phyloP scores from a whole-genome alignment of 805 yeast genomes.

The Metschnikowia peoriensis region DNA sequence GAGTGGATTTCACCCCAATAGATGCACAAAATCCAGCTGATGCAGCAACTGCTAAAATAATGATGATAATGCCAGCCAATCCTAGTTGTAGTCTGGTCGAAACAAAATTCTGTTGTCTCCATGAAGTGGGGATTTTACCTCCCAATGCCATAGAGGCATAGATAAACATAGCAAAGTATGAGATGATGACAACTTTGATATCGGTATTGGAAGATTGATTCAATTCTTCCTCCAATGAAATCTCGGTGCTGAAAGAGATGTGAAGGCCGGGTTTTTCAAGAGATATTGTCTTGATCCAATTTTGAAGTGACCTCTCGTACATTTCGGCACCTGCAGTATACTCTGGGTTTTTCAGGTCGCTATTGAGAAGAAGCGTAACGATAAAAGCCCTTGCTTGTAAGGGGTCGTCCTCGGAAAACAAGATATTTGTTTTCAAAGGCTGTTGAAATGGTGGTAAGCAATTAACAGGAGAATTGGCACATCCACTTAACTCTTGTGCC shows the following conservation, averaged over 20 bases:
- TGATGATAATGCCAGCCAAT: conserved; percentile 78
- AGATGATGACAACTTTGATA: conserved; percentile 60
- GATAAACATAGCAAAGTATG: conserved; percentile 82
- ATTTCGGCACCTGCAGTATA: conserved; percentile 39
- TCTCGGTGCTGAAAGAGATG: conserved; percentile 76
- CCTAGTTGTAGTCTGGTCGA: conserved; percentile 74
- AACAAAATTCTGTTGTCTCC: conserved; percentile 31
- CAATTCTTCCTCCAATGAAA: conserved; percentile 80
- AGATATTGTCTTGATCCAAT: conserved; percentile 44
- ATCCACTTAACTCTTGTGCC: conserved; percentile 51
- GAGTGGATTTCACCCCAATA: conserved; percentile 79
- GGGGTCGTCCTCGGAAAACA: conserved; percentile 56
- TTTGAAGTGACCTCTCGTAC: conserved; percentile 76
- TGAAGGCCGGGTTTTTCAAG: conserved; percentile 57
- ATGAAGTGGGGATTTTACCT: conserved; percentile 46
- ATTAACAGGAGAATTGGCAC: conserved; percentile 80
- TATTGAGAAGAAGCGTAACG: conserved; percentile 67
- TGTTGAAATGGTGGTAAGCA: conserved; percentile 91
- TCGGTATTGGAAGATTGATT: conserved; percentile 82
- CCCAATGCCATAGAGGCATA: conserved; percentile 84
- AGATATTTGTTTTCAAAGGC: conserved; percentile 69
- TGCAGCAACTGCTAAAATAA: conserved; percentile 73
- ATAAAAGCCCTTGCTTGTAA: conserved; percentile 70
- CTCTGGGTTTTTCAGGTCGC: conserved; percentile 40
- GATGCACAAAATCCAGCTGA: conserved; percentile 80